Evolutionary conservation across 768 basidiomycete genomes (phyloP).

Genomic region (Amanita molliuscula): DNA sequence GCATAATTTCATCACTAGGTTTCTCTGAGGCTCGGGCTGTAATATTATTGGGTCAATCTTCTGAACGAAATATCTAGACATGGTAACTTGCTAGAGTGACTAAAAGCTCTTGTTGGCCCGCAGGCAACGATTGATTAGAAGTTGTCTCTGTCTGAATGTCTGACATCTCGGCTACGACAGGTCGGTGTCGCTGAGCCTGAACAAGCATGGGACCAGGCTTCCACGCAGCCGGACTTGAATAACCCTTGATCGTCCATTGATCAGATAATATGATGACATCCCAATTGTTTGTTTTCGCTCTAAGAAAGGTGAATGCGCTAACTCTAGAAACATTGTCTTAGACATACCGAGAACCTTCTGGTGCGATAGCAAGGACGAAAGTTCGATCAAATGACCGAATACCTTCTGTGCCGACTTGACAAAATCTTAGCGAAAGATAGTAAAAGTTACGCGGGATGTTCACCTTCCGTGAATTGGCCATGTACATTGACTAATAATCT

Average conservation of each 20-base stretch:
- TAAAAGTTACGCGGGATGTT: conserved; percentile 16
- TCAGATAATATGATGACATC: conserved; percentile 86
- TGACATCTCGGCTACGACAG: conserved; percentile 18
- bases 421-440: neutral
- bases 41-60: neutral
- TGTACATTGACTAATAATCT: conserved; percentile 69
- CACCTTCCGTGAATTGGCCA: conserved; percentile 88
- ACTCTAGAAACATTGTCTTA: neutral
- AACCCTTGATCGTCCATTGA: conserved; percentile 72
- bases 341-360: conserved; percentile 75
- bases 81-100: conserved; percentile 42
- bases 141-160: conserved; percentile 14
- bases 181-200: conserved; percentile 31
- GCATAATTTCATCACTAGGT: conserved; percentile 59
- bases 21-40: conserved; percentile 63
- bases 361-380: conserved; percentile 76
- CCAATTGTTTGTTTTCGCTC: conserved; percentile 82
- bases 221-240: conserved; percentile 78
- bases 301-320: conserved; percentile 13
- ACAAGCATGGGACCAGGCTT: conserved; percentile 63
- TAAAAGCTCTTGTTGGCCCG: conserved; percentile 41
- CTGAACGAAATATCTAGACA: conserved; percentile 9
- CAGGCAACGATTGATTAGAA: conserved; percentile 20
- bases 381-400: conserved; percentile 90
- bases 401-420: conserved; percentile 41